Base-by-base conservation (phyloP, 2,329 filamentous ascomycete species). In the Aspergillus pseudonomiae region DNA sequence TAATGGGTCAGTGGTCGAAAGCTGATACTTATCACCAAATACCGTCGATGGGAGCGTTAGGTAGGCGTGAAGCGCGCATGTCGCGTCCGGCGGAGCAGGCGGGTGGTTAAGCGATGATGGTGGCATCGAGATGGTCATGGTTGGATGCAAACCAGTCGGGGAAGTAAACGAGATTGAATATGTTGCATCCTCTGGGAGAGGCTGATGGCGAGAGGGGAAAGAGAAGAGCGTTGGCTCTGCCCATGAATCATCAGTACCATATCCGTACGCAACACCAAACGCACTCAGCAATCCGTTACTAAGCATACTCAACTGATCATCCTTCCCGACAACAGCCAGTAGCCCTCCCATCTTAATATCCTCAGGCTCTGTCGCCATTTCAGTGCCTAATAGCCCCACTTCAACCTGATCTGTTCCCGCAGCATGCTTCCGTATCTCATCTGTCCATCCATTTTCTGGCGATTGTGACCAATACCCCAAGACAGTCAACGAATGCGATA, bases 11-110 rank as follows among this genome's bases (percentile, higher is more conserved):
- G 73, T 74, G 11, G 79, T 82, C 21, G 77, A 80, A 64, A 97
- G 85, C 77, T 96, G 93, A 79, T 97, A 96, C 73, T 89, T 89
- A 81, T 98, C 94, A 45, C 91, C 87, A 78, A 98, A 97, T 65
- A 97, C 83, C 56, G 84, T 80, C 30, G 89, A 91, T 1, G 94
- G 94, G 3, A 97, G 86, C 0, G 92, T 96, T 30, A 97, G 80
- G 77, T 96, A 92, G 12, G 91, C 86, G 78, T 97, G 89, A 1
- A 94, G 82, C 19, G 85, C 85, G 77, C 94, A 97, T 34, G 82
- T 79, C n/a, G 83, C 80, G 50, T 85, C 83, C 2, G 70, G 62
- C 0, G 78, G 76, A 34, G 75, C 75, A 57, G 84, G 75, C 70
- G 82, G 78, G 0, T 85, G 85, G 19, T 85, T 79, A 26, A 81